phyloP scores from a whole-genome alignment of 345 rosid genomes.

The Dovyalis caffra region DNA sequence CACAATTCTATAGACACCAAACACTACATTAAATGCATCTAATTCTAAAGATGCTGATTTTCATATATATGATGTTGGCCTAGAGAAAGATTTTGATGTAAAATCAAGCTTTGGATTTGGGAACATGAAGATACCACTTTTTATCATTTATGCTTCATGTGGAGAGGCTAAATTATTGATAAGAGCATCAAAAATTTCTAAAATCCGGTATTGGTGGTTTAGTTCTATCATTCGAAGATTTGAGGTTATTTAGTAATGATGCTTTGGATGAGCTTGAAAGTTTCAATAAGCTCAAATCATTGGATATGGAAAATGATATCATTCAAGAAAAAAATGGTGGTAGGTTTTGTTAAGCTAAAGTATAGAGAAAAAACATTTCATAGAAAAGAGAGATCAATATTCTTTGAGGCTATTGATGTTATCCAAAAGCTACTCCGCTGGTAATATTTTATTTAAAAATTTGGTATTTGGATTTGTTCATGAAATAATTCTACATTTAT shows the following conservation, averaged over 20 bases:
- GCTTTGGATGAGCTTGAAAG: slow-evolving; percentile 36
- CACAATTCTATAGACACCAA: too few relatives aligned
- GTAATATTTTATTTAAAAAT: slow-evolving; percentile 58
- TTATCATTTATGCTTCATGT: slow-evolving; percentile 29
- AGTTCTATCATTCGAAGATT: slow-evolving; percentile 65
- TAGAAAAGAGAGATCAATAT: slow-evolving; percentile 64
- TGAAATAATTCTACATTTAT: slow-evolving; percentile 25
- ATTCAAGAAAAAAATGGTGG: slow-evolving; percentile 26
- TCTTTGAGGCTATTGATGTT: slow-evolving; percentile 59
- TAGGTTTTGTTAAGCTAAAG: slow-evolving; percentile 65
- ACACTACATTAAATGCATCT: slow-evolving; percentile 63
- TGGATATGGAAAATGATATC: slow-evolving; percentile 28
- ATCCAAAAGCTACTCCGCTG: slow-evolving; percentile 88
- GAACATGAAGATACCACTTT: slow-evolving; percentile 67
- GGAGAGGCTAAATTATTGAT: slow-evolving; percentile 24
- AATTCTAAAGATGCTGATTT: slow-evolving; percentile 97
- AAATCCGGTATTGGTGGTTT: slow-evolving; percentile 74
- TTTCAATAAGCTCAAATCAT: slow-evolving; percentile 15
- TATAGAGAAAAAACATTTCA: slow-evolving; percentile 63
- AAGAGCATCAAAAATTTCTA: slow-evolving; percentile 39
- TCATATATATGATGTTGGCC: slow-evolving; percentile 46
- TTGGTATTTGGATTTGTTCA: slow-evolving; percentile 51
- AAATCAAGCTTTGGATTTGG: slow-evolving; percentile 39
- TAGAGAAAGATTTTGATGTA: slow-evolving; percentile 36
- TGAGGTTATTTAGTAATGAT: slow-evolving; percentile 53